Evolutionary conservation across 352 stramenopile species (phyloP).

Genomic region (Globisporangium barbulae): DNA sequence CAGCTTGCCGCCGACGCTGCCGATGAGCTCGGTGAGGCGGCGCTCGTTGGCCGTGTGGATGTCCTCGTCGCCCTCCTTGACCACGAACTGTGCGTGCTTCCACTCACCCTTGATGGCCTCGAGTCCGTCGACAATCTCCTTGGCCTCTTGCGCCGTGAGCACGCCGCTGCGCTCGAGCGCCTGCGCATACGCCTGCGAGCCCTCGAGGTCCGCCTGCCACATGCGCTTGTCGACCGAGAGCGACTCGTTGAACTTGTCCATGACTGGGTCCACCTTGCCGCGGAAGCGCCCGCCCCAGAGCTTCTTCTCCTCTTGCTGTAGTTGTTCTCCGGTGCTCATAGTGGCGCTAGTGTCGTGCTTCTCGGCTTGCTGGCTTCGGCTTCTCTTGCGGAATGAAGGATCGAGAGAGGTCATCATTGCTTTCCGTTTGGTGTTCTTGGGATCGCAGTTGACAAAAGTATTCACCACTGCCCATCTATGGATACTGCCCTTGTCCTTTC

Average conservation of each 20-base stretch:
- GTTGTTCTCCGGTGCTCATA: slow-evolving; percentile 27
- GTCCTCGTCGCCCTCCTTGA: slow-evolving; percentile 96
- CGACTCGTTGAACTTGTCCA: slow-evolving; percentile 99
- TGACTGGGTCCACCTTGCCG: slow-evolving; percentile 93
- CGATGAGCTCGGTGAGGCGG: slow-evolving; percentile 96
- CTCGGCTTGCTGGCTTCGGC: background rate
- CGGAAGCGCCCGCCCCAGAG: slow-evolving; percentile 93
- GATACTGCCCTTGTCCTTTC: background rate
- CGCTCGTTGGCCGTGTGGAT: slow-evolving; percentile 99
- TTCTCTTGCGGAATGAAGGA: background rate
- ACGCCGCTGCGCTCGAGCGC: slow-evolving; percentile 89
- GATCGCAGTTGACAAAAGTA: background rate
- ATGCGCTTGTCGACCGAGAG: slow-evolving; percentile 97
- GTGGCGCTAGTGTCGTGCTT: background rate
- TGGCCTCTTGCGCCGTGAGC: slow-evolving; percentile 88
- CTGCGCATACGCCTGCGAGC: slow-evolving; percentile 95
- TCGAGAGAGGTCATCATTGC: background rate
- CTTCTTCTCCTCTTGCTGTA: slow-evolving; percentile 59
- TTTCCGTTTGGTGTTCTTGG: background rate
- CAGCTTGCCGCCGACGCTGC: slow-evolving; percentile 95
- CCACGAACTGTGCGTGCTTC: slow-evolving; percentile 67
- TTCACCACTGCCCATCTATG: background rate
- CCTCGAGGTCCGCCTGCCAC: slow-evolving; percentile 95
- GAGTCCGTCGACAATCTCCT: slow-evolving; percentile 86
- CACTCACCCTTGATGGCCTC: slow-evolving; percentile 89